Evolutionary conservation across 768 basidiomycete genomes (phyloP), one percentile per base, ranked within the genome.

Genomic region (Agaricus blazei): DNA sequence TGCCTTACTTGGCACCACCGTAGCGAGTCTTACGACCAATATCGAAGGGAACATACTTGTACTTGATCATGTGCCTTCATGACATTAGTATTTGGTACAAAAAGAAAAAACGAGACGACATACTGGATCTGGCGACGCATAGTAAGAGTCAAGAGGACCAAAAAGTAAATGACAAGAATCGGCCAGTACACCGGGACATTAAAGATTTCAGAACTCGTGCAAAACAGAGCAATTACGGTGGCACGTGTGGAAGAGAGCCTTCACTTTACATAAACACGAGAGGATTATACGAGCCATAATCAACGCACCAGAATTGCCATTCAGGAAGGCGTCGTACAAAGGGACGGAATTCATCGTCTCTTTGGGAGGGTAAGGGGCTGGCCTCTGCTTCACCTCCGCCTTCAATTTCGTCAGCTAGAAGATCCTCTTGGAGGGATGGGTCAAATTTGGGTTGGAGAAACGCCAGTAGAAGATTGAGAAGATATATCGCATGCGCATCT

Each of bases 111-210:
- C 14, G 29, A 42, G 29, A 15, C 48, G 2, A 80, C 93, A 64
- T 68, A 96, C 93, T 93, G 91, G 61, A 98, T 94, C 72, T 98
- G 94, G 59, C 93, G 76, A 59, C 94, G 82, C 93, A 99, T 96
- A 3, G 96, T 98, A 62, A 98, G 75, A 23, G 90, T 82, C 67
- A 98, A 98, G 52, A 98, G 80, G 42, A 94, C 88, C 70, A 90
- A 90, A 79, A 98, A 99, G 75, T 99, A 99, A 56, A 98, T 77
- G 63, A 98, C 85, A 52, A 99, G 83, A 70, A 99, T 98, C 7
- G 97, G 97, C 95, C 97, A 98, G 74, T 97, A 98, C 24, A 98
- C 97, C 6, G 97, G 96, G 23, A 99, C 89, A 68, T 98, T 95
- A 62, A 97, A 96, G 36, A 87, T 73, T 45, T 88, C 79, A 26